phyloP scores from a whole-genome alignment of 306 rosid genomes.

The Glycine soja region DNA sequence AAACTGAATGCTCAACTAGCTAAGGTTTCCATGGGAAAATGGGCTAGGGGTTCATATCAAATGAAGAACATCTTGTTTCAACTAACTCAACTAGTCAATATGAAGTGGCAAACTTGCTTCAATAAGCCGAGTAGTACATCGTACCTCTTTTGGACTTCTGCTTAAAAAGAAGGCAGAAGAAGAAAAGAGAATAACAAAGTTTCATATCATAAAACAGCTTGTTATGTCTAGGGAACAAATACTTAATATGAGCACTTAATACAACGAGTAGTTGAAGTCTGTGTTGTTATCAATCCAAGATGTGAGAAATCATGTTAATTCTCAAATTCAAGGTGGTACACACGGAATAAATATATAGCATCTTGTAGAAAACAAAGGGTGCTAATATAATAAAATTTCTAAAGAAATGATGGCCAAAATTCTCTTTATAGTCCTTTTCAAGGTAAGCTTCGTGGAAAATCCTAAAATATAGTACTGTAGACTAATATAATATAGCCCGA shows the following conservation, averaged over 20 bases:
- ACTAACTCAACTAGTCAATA: background rate
- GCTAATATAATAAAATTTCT: background rate
- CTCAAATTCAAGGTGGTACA: too few relatives aligned
- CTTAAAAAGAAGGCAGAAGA: too few relatives aligned
- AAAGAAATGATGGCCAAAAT: background rate
- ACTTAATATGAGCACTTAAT: background rate
- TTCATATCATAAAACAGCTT: background rate
- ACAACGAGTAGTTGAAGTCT: background rate
- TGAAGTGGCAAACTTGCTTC: slow-evolving; percentile 8
- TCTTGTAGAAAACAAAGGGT: too few relatives aligned
- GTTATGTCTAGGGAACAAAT: slow-evolving; percentile 4
- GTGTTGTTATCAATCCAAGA: background rate
- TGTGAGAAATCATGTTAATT: background rate
- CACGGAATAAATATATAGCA: too few relatives aligned
- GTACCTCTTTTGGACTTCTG: too few relatives aligned
- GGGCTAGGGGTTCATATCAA: background rate
- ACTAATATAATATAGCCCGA: background rate
- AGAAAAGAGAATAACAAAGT: too few relatives aligned
- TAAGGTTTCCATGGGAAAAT: background rate
- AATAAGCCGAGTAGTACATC: background rate
- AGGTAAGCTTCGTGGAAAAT: slow-evolving; percentile 52
- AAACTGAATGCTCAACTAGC: background rate
- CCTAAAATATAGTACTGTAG: background rate
- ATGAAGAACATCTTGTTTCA: background rate
- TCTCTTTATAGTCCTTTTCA: background rate